Percentiles rank a stretch among this genome's conserved stretches.
Conservation (phyloP, 768 basidiomycete genomes). For the Lactarius sanguifluus region DNA sequence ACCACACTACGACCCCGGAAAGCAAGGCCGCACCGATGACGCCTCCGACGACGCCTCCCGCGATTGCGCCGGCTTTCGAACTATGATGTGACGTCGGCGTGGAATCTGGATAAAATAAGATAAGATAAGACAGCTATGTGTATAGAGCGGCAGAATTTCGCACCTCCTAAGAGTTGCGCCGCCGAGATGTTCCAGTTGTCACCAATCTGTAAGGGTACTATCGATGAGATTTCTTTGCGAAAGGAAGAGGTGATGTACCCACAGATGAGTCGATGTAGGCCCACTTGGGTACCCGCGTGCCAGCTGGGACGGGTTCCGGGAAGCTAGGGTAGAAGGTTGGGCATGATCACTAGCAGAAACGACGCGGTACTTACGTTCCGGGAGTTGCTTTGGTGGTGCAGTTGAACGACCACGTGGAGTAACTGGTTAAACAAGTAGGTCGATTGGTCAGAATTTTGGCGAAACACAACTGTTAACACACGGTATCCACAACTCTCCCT, state of each 20-base stretch:
- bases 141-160: background rate
- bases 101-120: background rate
- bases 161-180: conserved; percentile 6
- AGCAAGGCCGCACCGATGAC: conserved; percentile 48
- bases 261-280: conserved; percentile 49
- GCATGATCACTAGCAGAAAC: background rate
- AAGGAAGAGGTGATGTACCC: conserved; percentile 14
- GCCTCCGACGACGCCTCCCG: conserved; percentile 61
- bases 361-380: conserved; percentile 19
- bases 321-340: conserved; percentile 11
- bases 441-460: background rate
- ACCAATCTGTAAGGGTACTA: background rate
- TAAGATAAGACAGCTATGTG: background rate
- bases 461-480: conserved; percentile 6
- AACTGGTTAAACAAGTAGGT: conserved; percentile 15
- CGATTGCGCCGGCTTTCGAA: conserved; percentile 54
- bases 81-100: background rate
- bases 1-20: conserved; percentile 42
- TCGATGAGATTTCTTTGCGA: background rate
- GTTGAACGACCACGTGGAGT: conserved; percentile 21
- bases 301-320: conserved; percentile 39
- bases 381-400: background rate
- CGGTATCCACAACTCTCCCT: conserved; percentile 20
- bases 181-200: conserved; percentile 14
- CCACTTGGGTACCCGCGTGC: conserved; percentile 48